Conservation (phyloP, 2,329 filamentous ascomycete species). For the Rhinocladiella mackenziei region DNA sequence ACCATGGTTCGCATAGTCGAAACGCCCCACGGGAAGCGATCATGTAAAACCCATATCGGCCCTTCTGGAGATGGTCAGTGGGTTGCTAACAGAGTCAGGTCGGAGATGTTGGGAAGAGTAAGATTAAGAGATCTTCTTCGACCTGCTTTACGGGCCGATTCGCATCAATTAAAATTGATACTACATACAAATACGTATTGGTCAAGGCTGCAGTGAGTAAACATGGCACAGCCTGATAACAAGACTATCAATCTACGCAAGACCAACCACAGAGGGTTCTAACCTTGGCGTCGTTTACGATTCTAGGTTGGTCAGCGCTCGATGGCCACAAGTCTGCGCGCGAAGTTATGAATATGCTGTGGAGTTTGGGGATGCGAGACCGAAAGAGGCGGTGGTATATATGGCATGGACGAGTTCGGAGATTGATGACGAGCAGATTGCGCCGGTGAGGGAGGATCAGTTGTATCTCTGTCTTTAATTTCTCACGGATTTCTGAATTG, state of each 20-base stretch:
- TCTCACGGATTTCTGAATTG: not conserved
- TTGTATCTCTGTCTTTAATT: constrained; percentile 2
- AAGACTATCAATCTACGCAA: too few species aligned
- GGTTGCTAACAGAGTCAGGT: constrained; percentile 10
- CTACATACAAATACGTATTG: too few species aligned
- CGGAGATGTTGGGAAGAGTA: constrained; percentile 1
- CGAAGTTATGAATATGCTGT: constrained; percentile 8
- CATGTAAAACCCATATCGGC: constrained; percentile 11
- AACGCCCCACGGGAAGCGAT: constrained; percentile 7
- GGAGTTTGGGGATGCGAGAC: constrained; percentile 4
- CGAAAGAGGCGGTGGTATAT: not conserved
- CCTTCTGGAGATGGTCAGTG: constrained; percentile 3
- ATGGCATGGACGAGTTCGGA: constrained; percentile 7
- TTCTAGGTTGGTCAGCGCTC: constrained; percentile 1
- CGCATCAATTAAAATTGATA: too few species aligned
- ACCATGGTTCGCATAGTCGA: constrained; percentile 9
- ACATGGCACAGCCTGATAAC: too few species aligned
- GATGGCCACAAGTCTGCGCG: constrained; percentile 3
- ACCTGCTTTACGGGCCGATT: too few species aligned
- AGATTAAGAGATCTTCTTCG: constrained; percentile 5
- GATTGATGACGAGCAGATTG: not conserved
- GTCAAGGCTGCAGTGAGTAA: too few species aligned
- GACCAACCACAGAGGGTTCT: too few species aligned
- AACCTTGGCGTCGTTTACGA: too few species aligned
- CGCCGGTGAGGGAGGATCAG: not conserved